A percentile compares a stretch with the other conserved stretches of the same genome.
Conservation (phyloP, 257 asterid species). For the Anisodus tanguticus region DNA sequence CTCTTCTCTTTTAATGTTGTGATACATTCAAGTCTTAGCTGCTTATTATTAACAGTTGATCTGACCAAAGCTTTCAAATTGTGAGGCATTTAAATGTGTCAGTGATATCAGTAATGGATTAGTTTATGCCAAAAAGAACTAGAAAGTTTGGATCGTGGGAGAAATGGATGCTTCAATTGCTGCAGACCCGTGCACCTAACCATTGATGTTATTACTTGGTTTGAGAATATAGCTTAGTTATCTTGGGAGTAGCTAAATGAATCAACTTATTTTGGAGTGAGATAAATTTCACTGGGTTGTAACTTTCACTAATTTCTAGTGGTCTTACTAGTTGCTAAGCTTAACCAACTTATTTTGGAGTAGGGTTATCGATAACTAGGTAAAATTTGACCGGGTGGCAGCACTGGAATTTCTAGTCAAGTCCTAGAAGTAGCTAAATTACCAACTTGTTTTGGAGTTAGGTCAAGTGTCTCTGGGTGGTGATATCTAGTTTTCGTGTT, state of each 20-base stretch:
- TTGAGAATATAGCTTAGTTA: not conserved
- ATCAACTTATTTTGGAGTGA: too few relatives aligned
- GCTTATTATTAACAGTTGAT: not conserved
- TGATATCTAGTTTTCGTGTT: too few relatives aligned
- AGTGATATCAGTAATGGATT: not conserved
- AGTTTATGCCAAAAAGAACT: not conserved
- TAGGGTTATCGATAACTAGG: too few relatives aligned
- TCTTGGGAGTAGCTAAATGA: not conserved
- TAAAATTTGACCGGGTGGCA: too few relatives aligned
- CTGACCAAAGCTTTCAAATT: not conserved
- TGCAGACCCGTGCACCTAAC: not conserved
- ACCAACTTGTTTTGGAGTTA: too few relatives aligned
- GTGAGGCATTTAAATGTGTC: not conserved
- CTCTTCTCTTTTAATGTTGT: not conserved
- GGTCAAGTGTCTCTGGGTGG: too few relatives aligned
- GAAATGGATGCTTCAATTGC: not conserved
- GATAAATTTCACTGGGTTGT: too few relatives aligned
- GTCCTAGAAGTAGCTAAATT: not conserved
- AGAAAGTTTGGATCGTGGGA: not conserved
- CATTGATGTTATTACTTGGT: not conserved
- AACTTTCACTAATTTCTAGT: too few relatives aligned
- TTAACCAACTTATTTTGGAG: too few relatives aligned
- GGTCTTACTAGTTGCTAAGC: too few relatives aligned
- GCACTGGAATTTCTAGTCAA: too few relatives aligned
- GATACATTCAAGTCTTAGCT: slow-evolving; percentile 12